Evolutionary conservation across 345 rosid genomes (phyloP).

Genomic region (Kandelia obovata): DNA sequence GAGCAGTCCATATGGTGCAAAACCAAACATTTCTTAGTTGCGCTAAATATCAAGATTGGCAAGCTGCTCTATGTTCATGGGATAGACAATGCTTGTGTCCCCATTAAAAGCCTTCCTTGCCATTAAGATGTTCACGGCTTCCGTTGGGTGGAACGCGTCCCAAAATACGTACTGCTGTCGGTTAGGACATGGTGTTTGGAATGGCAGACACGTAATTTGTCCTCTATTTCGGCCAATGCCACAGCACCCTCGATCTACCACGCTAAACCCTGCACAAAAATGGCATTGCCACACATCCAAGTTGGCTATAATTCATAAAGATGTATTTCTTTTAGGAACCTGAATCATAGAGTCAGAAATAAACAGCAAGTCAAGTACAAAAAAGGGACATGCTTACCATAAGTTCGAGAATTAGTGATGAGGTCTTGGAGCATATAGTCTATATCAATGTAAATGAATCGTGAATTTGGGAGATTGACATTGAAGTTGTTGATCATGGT

Average conservation of each 20-base stretch:
- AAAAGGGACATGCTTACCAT: slow-evolving; percentile 43
- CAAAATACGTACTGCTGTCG: slow-evolving; percentile 75
- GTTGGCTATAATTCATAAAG: too few species aligned
- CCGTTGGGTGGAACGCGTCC: slow-evolving; percentile 99
- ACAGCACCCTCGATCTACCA: slow-evolving; percentile 75
- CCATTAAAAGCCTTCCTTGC: slow-evolving; percentile 73
- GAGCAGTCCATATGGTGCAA: not conserved
- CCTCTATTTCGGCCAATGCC: slow-evolving; percentile 89
- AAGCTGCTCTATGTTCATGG: slow-evolving; percentile 73
- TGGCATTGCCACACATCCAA: too few species aligned
- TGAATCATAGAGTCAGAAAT: too few species aligned
- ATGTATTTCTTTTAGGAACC: too few species aligned
- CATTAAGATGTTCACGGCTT: slow-evolving; percentile 77
- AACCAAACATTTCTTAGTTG: not conserved
- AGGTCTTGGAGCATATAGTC: slow-evolving; percentile 62
- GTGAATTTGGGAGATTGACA: slow-evolving; percentile 57
- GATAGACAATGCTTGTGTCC: slow-evolving; percentile 50
- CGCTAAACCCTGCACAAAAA: slow-evolving; percentile 55
- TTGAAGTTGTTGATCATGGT: slow-evolving; percentile 65
- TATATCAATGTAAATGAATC: slow-evolving; percentile 56
- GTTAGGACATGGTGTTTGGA: slow-evolving; percentile 76
- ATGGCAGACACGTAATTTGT: slow-evolving; percentile 87
- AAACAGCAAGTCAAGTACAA: not conserved
- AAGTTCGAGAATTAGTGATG: slow-evolving; percentile 38
- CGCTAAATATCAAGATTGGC: slow-evolving; percentile 34